Conservation (phyloP, 768 basidiomycete genomes). For the Inosperma sp. region DNA sequence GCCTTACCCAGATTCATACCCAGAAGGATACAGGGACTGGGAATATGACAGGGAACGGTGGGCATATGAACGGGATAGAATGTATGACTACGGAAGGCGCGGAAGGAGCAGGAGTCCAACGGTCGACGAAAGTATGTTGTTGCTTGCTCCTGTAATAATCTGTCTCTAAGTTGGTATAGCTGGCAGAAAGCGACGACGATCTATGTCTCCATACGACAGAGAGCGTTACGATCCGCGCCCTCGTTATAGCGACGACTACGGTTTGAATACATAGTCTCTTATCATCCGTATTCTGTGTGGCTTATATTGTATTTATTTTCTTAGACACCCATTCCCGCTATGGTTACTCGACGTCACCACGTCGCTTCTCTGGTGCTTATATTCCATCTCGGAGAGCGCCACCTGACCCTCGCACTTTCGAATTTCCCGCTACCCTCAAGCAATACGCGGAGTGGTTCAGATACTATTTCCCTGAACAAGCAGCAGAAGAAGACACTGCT, state of each 20-base stretch:
- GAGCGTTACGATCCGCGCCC: conserved; percentile 81
- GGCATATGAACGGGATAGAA: conserved; percentile 56
- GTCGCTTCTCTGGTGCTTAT: conserved; percentile 48
- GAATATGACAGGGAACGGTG: conserved; percentile 63
- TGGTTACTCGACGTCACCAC: conserved; percentile 62
- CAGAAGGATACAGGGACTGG: conserved; percentile 65
- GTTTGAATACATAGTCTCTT: conserved; percentile 38
- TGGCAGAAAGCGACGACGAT: conserved; percentile 77
- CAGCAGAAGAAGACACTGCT: conserved; percentile 74
- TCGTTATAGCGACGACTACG: conserved; percentile 77
- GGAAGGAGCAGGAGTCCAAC: conserved; percentile 76
- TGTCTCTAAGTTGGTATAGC: conserved; percentile 27
- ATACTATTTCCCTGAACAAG: conserved; percentile 67
- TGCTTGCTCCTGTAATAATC: conserved; percentile 8
- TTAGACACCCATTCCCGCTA: conserved; percentile 67
- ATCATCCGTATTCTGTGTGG: conserved; percentile 11
- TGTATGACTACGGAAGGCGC: conserved; percentile 64
- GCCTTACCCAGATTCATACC: conserved; percentile 55
- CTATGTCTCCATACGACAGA: conserved; percentile 76
- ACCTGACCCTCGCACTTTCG: conserved; percentile 75
- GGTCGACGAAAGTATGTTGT: conserved; percentile 56
- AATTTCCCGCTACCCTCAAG: conserved; percentile 76
- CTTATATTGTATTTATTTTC: conserved; percentile 4
- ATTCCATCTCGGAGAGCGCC: conserved; percentile 57
- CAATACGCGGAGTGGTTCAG: conserved; percentile 90